phyloP scores from a whole-genome alignment of 441 rosid genomes.

The Breynia disticha region DNA sequence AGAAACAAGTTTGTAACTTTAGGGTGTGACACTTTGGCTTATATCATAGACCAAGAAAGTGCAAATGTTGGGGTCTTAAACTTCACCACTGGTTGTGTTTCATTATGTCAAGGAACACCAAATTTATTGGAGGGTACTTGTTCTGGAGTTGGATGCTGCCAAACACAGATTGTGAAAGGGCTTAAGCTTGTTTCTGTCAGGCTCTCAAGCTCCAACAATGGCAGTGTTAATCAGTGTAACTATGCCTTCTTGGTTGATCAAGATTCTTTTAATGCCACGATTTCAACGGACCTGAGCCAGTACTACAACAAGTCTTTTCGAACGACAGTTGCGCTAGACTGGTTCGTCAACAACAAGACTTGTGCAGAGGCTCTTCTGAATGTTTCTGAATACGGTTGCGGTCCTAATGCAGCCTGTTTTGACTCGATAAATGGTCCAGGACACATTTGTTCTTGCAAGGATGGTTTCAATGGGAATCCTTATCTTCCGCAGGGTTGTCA shows the following conservation, averaged over 20 bases:
- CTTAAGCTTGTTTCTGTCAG: slow-evolving; percentile 2
- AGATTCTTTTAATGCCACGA: background rate
- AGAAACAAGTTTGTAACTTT: slow-evolving; percentile 18
- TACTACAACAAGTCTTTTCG: no score
- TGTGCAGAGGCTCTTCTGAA: background rate
- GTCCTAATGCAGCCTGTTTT: background rate
- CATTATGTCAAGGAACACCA: slow-evolving; percentile 9
- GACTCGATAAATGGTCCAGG: slow-evolving; percentile 7
- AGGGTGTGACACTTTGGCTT: slow-evolving; percentile 16
- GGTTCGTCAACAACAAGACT: slow-evolving; percentile 6
- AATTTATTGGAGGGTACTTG: slow-evolving; percentile 9
- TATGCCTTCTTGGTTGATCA: slow-evolving; percentile 22
- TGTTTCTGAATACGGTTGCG: slow-evolving; percentile 1
- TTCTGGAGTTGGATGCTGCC: slow-evolving; percentile 29
- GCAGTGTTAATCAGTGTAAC: slow-evolving; percentile 17
- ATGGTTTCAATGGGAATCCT: slow-evolving; percentile 14
- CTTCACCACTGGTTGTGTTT: slow-evolving; percentile 1
- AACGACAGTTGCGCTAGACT: slow-evolving; percentile 1
- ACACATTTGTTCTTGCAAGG: slow-evolving; percentile 10
- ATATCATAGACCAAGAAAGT: slow-evolving; percentile 4
- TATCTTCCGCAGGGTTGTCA: slow-evolving; percentile 14
- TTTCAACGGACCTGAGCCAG: background rate
- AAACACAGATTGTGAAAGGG: slow-evolving; percentile 17
- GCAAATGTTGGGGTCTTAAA: background rate
- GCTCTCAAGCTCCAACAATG: background rate